Percentiles rank a stretch among this genome's conserved stretches.
Conservation (phyloP, 176 grass and related monocot species). For the Lolium perenne region DNA sequence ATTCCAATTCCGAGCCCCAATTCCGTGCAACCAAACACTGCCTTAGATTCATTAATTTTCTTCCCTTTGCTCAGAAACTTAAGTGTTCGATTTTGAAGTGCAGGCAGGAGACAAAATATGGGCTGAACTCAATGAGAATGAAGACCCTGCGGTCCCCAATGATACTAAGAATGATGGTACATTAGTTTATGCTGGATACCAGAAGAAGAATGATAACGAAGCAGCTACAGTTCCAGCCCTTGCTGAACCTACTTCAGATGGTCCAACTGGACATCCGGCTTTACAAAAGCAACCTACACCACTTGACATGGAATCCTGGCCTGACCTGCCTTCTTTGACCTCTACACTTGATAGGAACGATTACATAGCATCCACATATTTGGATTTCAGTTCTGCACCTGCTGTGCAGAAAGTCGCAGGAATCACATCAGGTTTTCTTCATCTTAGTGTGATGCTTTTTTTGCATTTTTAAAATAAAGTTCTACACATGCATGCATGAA, state of each 20-base stretch:
- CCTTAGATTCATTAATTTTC: slow-evolving; percentile 1
- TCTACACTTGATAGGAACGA: slow-evolving; percentile 60
- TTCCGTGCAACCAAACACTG: too few relatives aligned
- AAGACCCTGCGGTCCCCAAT: slow-evolving; percentile 74
- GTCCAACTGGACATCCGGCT: slow-evolving; percentile 51
- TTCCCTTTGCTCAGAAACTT: background rate
- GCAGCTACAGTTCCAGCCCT: slow-evolving; percentile 33
- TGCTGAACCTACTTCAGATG: slow-evolving; percentile 48
- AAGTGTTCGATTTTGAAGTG: slow-evolving; percentile 40
- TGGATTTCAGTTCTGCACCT: slow-evolving; percentile 69
- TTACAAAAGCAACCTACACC: slow-evolving; percentile 60
- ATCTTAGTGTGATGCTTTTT: slow-evolving; percentile 18
- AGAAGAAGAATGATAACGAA: slow-evolving; percentile 56
- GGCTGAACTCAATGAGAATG: slow-evolving; percentile 68
- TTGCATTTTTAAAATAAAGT: slow-evolving; percentile 1
- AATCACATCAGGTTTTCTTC: slow-evolving; percentile 46
- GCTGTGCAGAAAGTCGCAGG: slow-evolving; percentile 62
- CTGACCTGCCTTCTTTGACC: slow-evolving; percentile 84
- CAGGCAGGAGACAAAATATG: slow-evolving; percentile 80
- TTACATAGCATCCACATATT: slow-evolving; percentile 57
- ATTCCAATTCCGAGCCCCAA: too few relatives aligned
- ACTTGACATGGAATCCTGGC: slow-evolving; percentile 83
- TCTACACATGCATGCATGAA: background rate
- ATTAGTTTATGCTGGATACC: slow-evolving; percentile 46
- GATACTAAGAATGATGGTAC: slow-evolving; percentile 45